These are phyloP conservation scores for Eimeria mitis DNA, from an alignment of 169 alveolate genomes.

Conservation along the genomic window DNA sequence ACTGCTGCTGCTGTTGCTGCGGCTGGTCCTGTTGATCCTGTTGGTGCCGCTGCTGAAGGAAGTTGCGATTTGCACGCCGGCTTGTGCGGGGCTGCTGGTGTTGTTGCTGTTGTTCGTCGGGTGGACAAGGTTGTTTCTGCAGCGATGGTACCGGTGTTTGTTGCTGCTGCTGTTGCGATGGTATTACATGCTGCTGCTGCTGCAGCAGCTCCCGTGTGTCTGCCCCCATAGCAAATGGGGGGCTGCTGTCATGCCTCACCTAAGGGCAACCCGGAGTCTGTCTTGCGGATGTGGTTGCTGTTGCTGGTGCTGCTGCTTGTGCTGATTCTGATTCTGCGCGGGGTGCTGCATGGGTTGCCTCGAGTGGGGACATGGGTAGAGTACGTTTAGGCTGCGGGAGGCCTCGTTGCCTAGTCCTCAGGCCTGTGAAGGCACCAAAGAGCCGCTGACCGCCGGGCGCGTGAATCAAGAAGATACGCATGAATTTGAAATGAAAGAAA, in stretches of 20 bases:
- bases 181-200: constrained; percentile 25
- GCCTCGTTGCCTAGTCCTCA: constrained; percentile 36
- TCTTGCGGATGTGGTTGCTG: constrained; percentile 19
- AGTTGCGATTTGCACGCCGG: constrained; percentile 32
- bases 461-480: neutral
- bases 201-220: constrained; percentile 57
- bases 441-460: constrained; percentile 8
- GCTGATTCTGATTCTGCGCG: neutral
- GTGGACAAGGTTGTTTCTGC: constrained; percentile 3
- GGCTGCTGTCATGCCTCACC: constrained; percentile 20
- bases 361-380: constrained; percentile 16
- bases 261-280: constrained; percentile 10
- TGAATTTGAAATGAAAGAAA: constrained; percentile 10
- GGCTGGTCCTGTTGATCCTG: constrained; percentile 44
- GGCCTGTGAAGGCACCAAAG: constrained; percentile 29
- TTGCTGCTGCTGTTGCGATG: constrained; percentile 42
- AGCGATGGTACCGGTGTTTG: neutral
- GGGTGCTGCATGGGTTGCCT: constrained; percentile 51
- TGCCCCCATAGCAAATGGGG: constrained; percentile 43
- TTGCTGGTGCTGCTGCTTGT: constrained; percentile 21
- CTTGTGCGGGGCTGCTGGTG: constrained; percentile 23
- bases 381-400: constrained; percentile 10
- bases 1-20: constrained; percentile 48
- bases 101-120: constrained; percentile 16
- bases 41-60: constrained; percentile 41